Conservation (phyloP, 306 rosid genomes). For the Acacia melanoxylon region DNA sequence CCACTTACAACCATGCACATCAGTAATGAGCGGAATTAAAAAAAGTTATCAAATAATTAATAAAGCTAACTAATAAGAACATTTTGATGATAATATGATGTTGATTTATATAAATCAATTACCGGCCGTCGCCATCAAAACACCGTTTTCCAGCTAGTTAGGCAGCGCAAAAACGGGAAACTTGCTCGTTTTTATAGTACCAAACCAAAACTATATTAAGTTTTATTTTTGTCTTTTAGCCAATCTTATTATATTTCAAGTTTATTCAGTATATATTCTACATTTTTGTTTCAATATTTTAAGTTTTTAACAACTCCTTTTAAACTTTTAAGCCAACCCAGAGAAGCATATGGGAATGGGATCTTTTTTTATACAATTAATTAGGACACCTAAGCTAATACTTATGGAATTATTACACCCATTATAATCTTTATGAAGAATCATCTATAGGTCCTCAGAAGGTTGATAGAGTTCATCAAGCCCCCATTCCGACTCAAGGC, state of each 20-base stretch:
- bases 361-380: too few relatives aligned
- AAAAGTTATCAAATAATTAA: neutral
- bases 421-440: too few relatives aligned
- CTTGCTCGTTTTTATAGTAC: neutral
- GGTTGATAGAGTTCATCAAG: too few relatives aligned
- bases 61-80: neutral
- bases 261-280: too few relatives aligned
- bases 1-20: neutral
- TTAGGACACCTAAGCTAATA: too few relatives aligned
- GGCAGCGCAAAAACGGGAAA: neutral
- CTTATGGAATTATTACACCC: too few relatives aligned
- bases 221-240: neutral
- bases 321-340: neutral
- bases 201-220: neutral
- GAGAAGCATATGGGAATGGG: too few relatives aligned
- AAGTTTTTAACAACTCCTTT: neutral
- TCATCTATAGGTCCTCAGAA: too few relatives aligned
- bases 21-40: neutral
- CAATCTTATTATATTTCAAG: neutral
- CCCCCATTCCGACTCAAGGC: too few relatives aligned
- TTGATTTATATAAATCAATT: neutral
- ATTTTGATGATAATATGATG: neutral
- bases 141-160: neutral
- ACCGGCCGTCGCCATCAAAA: slow-evolving; percentile 12
- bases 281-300: neutral